phyloP scores from a whole-genome alignment of 129 eudicot species.

The Cynara cardunculus region DNA sequence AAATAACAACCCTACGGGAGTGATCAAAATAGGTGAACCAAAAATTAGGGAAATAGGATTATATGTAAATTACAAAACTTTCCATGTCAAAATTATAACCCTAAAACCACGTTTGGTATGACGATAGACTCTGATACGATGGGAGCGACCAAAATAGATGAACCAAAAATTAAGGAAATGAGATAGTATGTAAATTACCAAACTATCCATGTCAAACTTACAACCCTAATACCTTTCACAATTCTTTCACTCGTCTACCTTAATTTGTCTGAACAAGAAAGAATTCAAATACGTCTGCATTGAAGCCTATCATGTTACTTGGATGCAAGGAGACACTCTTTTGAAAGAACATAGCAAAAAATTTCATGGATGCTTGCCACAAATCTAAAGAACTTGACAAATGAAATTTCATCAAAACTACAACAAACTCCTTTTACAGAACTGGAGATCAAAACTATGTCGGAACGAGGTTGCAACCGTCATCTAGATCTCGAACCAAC shows the following conservation, averaged over 20 bases:
- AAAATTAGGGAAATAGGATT: no score
- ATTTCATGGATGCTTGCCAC: not conserved
- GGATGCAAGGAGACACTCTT: not conserved
- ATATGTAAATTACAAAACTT: no score
- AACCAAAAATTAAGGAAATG: not conserved
- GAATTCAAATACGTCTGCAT: not conserved
- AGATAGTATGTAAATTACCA: not conserved
- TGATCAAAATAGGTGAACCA: no score
- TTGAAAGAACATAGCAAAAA: not conserved
- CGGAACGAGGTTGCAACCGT: slow-evolving; percentile 54
- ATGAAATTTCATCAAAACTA: slow-evolving; percentile 22
- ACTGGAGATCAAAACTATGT: slow-evolving; percentile 37
- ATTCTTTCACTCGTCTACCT: not conserved
- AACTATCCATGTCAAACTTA: not conserved
- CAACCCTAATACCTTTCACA: not conserved
- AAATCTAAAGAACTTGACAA: not conserved
- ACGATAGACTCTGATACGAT: no score
- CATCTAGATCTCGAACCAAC: slow-evolving; percentile 36
- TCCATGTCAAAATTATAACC: no score
- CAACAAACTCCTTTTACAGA: slow-evolving; percentile 17
- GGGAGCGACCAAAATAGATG: not conserved
- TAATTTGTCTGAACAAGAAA: not conserved
- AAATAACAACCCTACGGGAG: no score
- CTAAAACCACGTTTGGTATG: not conserved
- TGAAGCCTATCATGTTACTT: not conserved